phyloP scores from a whole-genome alignment of 1,139 yeast genomes.

The Yamadazyma taylorii region DNA sequence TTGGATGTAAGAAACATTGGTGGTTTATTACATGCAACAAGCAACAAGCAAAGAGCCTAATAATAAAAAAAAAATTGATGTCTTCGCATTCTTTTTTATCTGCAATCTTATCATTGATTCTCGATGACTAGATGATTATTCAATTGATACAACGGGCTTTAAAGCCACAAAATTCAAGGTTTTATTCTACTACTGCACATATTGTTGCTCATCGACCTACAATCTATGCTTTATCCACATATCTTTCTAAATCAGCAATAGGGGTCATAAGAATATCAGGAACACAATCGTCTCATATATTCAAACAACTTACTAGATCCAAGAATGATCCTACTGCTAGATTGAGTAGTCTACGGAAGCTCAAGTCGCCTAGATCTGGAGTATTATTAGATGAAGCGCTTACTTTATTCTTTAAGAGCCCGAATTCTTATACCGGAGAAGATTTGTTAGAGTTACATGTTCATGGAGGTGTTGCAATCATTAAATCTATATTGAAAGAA shows the following conservation, averaged over 20 bases:
- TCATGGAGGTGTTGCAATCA: conserved; percentile 93
- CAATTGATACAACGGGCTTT: no score
- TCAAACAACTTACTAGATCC: conserved; percentile 45
- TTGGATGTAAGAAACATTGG: no score
- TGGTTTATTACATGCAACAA: no score
- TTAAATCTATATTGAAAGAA: conserved; percentile 64
- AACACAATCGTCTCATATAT: conserved; percentile 50
- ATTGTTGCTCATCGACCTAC: conserved; percentile 50
- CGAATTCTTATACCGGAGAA: conserved; percentile 92
- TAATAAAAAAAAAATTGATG: no score
- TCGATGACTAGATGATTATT: no score
- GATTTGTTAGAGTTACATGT: conserved; percentile 82
- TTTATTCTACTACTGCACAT: background rate
- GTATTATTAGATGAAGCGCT: conserved; percentile 74
- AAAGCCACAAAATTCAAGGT: background rate
- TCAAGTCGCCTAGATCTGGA: conserved; percentile 42
- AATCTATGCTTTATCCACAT: conserved; percentile 86
- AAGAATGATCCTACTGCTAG: conserved; percentile 47
- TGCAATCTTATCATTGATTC: no score
- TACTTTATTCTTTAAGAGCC: conserved; percentile 65
- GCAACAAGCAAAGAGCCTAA: no score
- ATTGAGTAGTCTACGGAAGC: conserved; percentile 53
- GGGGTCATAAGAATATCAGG: conserved; percentile 88
- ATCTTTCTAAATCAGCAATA: conserved; percentile 78
- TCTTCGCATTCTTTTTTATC: no score